A percentile compares a stretch with the other conserved stretches of the same genome.
These are phyloP conservation scores for Lolium multiflorum DNA, from an alignment of 176 grass and related monocot species.

Conservation along the genomic window DNA sequence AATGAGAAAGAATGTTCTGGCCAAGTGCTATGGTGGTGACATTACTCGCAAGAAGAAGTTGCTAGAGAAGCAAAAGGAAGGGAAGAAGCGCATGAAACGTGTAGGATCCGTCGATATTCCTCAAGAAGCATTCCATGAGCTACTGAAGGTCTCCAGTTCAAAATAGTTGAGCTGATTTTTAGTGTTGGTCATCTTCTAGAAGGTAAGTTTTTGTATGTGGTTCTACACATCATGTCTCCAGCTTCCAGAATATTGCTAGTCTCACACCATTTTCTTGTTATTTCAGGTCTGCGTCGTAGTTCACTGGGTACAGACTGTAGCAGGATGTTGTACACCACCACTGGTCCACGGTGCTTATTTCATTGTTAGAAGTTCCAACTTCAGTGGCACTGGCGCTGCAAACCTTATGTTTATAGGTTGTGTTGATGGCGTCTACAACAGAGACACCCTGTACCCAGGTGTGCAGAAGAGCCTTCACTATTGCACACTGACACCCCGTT, in stretches of 20 bases:
- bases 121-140: slow-evolving; percentile 95
- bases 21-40: slow-evolving; percentile 98
- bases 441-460: background rate
- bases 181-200: background rate
- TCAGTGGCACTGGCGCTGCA: background rate
- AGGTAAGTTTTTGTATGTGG: slow-evolving; percentile 19
- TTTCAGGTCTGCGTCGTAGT: slow-evolving; percentile 3
- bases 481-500: background rate
- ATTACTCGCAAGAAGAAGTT: slow-evolving; percentile 95
- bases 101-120: slow-evolving; percentile 96
- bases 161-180: slow-evolving; percentile 53
- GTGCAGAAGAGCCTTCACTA: background rate
- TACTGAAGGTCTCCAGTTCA: slow-evolving; percentile 75
- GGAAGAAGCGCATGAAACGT: slow-evolving; percentile 98
- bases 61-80: slow-evolving; percentile 98
- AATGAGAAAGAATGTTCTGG: slow-evolving; percentile 97
- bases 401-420: background rate
- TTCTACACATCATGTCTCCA: background rate
- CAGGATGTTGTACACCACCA: background rate
- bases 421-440: background rate
- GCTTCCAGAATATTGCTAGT: background rate
- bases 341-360: background rate
- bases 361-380: background rate
- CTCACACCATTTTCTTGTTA: background rate
- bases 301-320: background rate